Percentiles rank a stretch among this genome's conserved stretches.
Conservation (phyloP, 202 grass and related monocot species). For the Cymbopogon flexuosus region DNA sequence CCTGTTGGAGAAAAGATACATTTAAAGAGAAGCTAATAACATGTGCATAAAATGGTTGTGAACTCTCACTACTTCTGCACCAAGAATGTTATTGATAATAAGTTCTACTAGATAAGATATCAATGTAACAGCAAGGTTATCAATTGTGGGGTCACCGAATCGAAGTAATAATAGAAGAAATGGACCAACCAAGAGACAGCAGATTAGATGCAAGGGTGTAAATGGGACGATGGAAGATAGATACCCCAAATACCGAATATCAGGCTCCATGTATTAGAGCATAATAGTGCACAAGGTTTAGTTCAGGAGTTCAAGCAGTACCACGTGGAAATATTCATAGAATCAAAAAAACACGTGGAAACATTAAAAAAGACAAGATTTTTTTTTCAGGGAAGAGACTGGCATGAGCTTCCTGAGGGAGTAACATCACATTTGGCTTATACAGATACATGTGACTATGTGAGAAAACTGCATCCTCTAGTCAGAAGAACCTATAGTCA, state of each 20-base stretch:
- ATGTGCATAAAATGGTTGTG: neutral
- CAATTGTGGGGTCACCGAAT: neutral
- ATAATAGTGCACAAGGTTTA: neutral
- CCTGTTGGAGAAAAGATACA: slow-evolving; percentile 40
- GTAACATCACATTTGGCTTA: neutral
- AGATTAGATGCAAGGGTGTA: neutral
- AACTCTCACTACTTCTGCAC: slow-evolving; percentile 4
- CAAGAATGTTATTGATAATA: neutral
- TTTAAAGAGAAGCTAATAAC: slow-evolving; percentile 8
- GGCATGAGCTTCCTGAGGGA: no score
- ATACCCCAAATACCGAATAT: neutral
- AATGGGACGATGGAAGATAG: neutral
- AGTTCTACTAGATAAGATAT: neutral
- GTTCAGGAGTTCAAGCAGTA: neutral
- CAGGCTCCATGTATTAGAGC: neutral
- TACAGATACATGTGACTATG: neutral
- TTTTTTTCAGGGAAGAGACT: no score
- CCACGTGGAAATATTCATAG: no score
- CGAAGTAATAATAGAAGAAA: neutral
- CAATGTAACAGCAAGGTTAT: neutral
- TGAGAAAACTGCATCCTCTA: neutral
- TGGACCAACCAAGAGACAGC: neutral
- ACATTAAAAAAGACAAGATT: no score
- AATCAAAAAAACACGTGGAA: no score
- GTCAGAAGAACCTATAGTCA: slow-evolving; percentile 22